Conservation (phyloP, 2,329 filamentous ascomycete genomes). For the Didymella sp. region DNA sequence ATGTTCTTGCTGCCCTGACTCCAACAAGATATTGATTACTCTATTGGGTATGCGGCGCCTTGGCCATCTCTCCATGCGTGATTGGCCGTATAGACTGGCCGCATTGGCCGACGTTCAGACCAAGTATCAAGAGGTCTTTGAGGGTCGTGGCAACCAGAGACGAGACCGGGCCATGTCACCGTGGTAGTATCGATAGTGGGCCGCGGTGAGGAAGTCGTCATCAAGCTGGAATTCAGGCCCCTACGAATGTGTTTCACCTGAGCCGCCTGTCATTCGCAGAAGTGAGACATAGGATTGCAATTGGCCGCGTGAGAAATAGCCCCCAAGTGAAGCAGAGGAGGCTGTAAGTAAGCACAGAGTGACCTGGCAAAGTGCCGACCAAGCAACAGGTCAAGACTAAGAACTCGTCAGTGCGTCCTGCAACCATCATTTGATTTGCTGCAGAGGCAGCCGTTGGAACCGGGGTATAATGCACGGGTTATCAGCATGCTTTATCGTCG, state of each 20-base stretch:
- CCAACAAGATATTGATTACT: slow-evolving; percentile 15
- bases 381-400: slow-evolving; percentile 38
- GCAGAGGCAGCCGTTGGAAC: slow-evolving; percentile 26
- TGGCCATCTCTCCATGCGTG: slow-evolving; percentile 26
- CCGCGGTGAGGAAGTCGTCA: slow-evolving; percentile 24
- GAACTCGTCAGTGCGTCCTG: slow-evolving; percentile 35
- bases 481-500: slow-evolving; percentile 12
- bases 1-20: slow-evolving; percentile 12
- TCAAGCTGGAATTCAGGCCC: slow-evolving; percentile 18
- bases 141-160: slow-evolving; percentile 16
- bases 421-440: slow-evolving; percentile 22
- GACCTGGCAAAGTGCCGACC: slow-evolving; percentile 41
- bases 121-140: slow-evolving; percentile 2
- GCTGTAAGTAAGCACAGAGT: slow-evolving; percentile 33
- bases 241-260: slow-evolving; percentile 30
- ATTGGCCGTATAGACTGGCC: slow-evolving; percentile 19
- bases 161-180: slow-evolving; percentile 20
- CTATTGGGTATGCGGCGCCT: slow-evolving; percentile 27
- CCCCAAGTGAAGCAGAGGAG: slow-evolving; percentile 25
- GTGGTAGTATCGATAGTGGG: slow-evolving; percentile 12
- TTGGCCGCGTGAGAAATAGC: slow-evolving; percentile 29
- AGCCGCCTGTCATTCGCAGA: slow-evolving; percentile 12
- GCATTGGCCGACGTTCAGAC: not conserved
- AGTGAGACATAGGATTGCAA: slow-evolving; percentile 14
- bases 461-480: slow-evolving; percentile 26